Percentiles rank a stretch among this genome's conserved stretches.
These are phyloP conservation scores for Ceratocystis ficicola DNA, from an alignment of 2,329 filamentous ascomycete genomes.

Conservation along the genomic window DNA sequence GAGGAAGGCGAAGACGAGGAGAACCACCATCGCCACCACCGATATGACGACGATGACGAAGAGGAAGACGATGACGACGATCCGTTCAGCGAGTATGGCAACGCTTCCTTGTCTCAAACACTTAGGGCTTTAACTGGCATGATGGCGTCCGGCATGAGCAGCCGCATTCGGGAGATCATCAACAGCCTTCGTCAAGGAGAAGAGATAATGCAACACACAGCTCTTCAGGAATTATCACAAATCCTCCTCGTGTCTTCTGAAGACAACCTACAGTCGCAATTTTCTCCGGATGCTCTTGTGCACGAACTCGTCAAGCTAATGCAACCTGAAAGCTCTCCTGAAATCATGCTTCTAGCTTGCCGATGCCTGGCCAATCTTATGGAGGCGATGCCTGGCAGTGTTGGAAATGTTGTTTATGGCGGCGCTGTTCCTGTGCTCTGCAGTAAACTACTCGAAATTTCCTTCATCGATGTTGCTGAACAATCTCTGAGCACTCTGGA, in stretches of 20 bases:
- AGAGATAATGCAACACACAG: constrained; percentile 81
- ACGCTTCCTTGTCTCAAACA: constrained; percentile 52
- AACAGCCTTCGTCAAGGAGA: constrained; percentile 68
- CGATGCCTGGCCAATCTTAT: constrained; percentile 93
- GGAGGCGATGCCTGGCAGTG: constrained; percentile 87
- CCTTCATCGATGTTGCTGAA: constrained; percentile 94
- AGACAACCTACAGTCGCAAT: constrained; percentile 89
- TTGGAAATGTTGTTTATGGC: constrained; percentile 94
- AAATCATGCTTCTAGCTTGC: constrained; percentile 94
- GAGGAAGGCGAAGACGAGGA: constrained; percentile 20
- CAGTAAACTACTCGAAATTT: constrained; percentile 87
- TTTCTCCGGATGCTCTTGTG: constrained; percentile 85
- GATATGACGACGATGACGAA: constrained; percentile 42
- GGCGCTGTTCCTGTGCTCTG: constrained; percentile 89
- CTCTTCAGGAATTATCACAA: constrained; percentile 84
- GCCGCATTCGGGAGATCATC: constrained; percentile 66
- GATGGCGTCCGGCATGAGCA: constrained; percentile 66
- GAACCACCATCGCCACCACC: constrained; percentile 27
- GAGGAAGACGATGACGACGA: constrained; percentile 54
- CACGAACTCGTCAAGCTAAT: constrained; percentile 88
- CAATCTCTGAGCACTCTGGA: constrained; percentile 93
- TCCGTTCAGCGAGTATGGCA: constrained; percentile 53
- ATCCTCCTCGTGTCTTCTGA: constrained; percentile 90
- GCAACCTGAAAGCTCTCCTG: constrained; percentile 78
- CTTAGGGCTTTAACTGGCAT: constrained; percentile 80